Evolutionary conservation across 805 yeast genomes (phyloP).

Genomic region (Saccharomycopsis vini): DNA sequence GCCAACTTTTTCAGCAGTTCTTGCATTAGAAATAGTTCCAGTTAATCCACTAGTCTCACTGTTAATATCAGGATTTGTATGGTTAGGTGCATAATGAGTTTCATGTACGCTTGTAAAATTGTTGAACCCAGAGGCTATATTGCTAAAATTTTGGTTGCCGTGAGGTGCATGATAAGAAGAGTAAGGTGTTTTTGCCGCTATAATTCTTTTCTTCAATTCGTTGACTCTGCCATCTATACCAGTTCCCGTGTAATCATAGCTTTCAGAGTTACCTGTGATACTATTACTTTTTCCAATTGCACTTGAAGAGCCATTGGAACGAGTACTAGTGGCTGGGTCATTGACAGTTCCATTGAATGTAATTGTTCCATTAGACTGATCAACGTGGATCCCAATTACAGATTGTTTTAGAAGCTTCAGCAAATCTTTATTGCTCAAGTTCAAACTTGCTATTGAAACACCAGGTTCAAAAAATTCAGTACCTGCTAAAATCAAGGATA

Average conservation of each 20-base stretch:
- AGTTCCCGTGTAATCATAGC: too few relatives aligned
- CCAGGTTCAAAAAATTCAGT: constrained; percentile 18
- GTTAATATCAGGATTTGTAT: background rate
- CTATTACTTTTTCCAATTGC: too few relatives aligned
- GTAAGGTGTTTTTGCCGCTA: constrained; percentile 13
- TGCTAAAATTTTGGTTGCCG: constrained; percentile 12
- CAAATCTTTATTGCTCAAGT: constrained; percentile 9
- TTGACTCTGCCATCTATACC: constrained; percentile 12
- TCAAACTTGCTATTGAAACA: constrained; percentile 15
- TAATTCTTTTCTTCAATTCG: constrained; percentile 14
- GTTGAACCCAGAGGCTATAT: constrained; percentile 14
- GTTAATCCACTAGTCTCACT: background rate
- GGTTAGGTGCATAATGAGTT: constrained; percentile 10
- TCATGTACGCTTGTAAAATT: constrained; percentile 18
- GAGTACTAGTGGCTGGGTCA: background rate
- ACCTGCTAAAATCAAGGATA: constrained; percentile 13
- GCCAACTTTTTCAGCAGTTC: background rate
- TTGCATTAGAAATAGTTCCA: background rate
- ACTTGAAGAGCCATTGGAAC: background rate
- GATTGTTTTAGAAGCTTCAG: constrained; percentile 11
- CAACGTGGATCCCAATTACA: constrained; percentile 18
- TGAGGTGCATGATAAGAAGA: constrained; percentile 12
- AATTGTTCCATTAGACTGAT: constrained; percentile 8
- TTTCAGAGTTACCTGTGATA: too few relatives aligned
- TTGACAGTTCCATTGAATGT: constrained; percentile 7